These are phyloP conservation scores for Lagenidium giganteum DNA, from an alignment of 352 stramenopile genomes.

Conservation along the genomic window DNA sequence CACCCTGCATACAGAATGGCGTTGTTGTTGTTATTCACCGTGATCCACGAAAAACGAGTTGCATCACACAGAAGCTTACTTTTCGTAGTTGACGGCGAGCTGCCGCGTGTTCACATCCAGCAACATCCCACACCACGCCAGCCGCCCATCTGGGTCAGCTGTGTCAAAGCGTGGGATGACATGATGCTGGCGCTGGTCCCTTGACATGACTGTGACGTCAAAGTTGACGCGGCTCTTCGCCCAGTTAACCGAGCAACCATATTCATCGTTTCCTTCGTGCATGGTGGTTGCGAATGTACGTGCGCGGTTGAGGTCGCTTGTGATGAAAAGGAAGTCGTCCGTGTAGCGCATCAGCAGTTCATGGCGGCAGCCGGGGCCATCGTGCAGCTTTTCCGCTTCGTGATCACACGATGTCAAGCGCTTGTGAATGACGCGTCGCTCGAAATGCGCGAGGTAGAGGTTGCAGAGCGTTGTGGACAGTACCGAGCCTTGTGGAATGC, in stretches of 20 bases:
- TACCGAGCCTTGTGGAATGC: conserved; percentile 80
- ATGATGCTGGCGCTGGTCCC: not conserved
- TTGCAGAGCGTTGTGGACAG: conserved; percentile 79
- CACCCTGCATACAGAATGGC: no score
- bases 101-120: conserved; percentile 51
- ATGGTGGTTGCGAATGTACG: conserved; percentile 48
- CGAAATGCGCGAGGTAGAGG: conserved; percentile 77
- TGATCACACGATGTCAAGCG: no score
- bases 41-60: not conserved
- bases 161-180: conserved; percentile 19
- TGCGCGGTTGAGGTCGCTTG: conserved; percentile 40
- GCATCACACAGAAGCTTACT: conserved; percentile 23
- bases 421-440: conserved; percentile 50
- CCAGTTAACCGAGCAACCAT: conserved; percentile 58
- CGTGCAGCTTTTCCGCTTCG: conserved; percentile 5
- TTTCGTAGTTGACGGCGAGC: conserved; percentile 76
- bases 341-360: conserved; percentile 71
- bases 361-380: conserved; percentile 30
- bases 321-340: conserved; percentile 76
- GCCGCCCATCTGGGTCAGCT: conserved; percentile 1
- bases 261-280: conserved; percentile 55
- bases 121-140: conserved; percentile 70
- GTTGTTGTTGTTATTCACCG: no score
- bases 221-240: conserved; percentile 72
- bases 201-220: conserved; percentile 4